A percentile compares a stretch with the other conserved stretches of the same genome.
These are phyloP conservation scores for Claviceps capensis DNA, from an alignment of 2,329 filamentous ascomycete genomes.

Conservation along the genomic window DNA sequence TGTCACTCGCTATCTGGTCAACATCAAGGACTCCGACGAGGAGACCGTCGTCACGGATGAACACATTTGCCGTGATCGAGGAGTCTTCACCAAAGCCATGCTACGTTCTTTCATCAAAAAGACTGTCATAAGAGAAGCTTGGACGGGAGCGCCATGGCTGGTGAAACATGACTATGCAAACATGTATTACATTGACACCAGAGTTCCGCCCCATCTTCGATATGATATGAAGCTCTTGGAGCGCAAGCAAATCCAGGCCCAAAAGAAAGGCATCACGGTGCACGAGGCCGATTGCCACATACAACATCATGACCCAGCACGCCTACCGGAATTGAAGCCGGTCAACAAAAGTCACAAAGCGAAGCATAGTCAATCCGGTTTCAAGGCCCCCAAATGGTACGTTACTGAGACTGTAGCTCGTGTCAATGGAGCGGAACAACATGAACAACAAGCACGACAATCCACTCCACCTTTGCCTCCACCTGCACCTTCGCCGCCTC, in stretches of 20 bases:
- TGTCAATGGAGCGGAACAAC: constrained; percentile 18
- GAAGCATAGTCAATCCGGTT: constrained; percentile 28
- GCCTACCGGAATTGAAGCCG: constrained; percentile 61
- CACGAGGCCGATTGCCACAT: constrained; percentile 29
- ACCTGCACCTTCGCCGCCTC: constrained; percentile 53
- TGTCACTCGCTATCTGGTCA: constrained; percentile 70
- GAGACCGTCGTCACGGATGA: constrained; percentile 70
- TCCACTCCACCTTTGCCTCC: constrained; percentile 35
- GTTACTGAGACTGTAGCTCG: constrained; percentile 18
- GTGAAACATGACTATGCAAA: constrained; percentile 78
- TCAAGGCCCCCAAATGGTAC: constrained; percentile 32
- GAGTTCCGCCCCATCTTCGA: constrained; percentile 68
- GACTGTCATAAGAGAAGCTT: constrained; percentile 79
- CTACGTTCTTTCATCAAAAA: constrained; percentile 90
- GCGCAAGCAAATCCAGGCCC: constrained; percentile 56
- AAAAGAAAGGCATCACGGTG: constrained; percentile 41
- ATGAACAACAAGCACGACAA: constrained; percentile 10
- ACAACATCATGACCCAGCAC: constrained; percentile 31
- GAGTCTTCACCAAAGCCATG: constrained; percentile 88
- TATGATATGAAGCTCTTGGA: constrained; percentile 69
- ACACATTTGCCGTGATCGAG: constrained; percentile 75
- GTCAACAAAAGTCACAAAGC: constrained; percentile 55
- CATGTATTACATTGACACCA: constrained; percentile 74
- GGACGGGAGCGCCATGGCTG: constrained; percentile 93
- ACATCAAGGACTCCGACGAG: constrained; percentile 53